Conservation (phyloP, 2,329 filamentous ascomycete species). For the Trichoderma afroharzianum region DNA sequence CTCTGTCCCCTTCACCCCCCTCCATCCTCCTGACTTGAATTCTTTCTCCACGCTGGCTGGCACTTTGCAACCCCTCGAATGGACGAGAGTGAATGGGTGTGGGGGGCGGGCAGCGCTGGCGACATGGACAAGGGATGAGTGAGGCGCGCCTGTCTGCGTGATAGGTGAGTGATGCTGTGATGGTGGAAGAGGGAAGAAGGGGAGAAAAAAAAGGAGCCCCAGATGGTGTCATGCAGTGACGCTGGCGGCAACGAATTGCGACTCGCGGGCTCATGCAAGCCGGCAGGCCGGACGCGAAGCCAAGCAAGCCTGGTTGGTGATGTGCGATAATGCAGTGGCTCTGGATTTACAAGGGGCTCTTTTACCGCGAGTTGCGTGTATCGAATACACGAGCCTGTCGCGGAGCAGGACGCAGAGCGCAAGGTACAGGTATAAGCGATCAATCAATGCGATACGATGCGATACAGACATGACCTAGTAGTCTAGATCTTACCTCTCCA, state of each 20-base stretch:
- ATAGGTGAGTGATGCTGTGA: slow-evolving; percentile 6
- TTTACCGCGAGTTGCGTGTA: neutral
- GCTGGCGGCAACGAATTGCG: slow-evolving; percentile 13
- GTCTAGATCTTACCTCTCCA: neutral
- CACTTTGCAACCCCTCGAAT: neutral
- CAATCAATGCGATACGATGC: neutral
- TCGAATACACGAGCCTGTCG: neutral
- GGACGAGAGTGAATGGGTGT: neutral
- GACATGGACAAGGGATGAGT: neutral
- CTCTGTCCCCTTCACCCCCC: neutral
- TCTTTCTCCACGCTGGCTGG: slow-evolving; percentile 10
- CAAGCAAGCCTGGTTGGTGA: slow-evolving; percentile 14
- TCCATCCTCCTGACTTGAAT: neutral
- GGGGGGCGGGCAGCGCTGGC: neutral
- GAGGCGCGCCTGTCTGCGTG: slow-evolving; percentile 11
- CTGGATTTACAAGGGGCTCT: neutral
- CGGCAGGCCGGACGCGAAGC: slow-evolving; percentile 16
- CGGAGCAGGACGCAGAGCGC: neutral
- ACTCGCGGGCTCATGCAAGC: slow-evolving; percentile 13
- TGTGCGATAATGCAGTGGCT: neutral
- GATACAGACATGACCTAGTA: neutral
- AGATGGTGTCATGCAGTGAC: slow-evolving; percentile 30
- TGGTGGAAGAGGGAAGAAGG: neutral
- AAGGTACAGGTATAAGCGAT: neutral
- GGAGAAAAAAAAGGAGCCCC: slow-evolving; percentile 13